Evolutionary conservation across 495 filamentous ascomycete genomes (phyloP).

Genomic region (Penicillium argentinense): DNA sequence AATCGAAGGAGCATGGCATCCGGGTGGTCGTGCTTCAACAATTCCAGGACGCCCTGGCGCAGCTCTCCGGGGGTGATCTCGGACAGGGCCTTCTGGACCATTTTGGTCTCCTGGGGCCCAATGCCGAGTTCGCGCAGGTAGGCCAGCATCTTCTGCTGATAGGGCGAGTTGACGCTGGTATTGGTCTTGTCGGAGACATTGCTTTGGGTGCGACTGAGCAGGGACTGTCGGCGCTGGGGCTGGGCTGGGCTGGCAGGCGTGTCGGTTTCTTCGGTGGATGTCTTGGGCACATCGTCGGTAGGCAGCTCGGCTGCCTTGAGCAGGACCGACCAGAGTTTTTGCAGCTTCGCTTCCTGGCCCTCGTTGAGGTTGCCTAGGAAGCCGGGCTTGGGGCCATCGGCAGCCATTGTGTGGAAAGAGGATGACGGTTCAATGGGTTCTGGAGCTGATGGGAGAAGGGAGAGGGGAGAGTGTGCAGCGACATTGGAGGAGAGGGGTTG

Average conservation of each 20-base stretch:
- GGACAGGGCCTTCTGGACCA: constrained; percentile 28
- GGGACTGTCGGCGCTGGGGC: constrained; percentile 23
- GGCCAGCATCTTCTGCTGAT: constrained; percentile 24
- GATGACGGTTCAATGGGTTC: background rate
- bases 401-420: constrained; percentile 15
- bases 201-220: constrained; percentile 28
- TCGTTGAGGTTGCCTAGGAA: constrained; percentile 79
- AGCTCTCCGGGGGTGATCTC: constrained; percentile 65
- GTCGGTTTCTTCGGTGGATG: constrained; percentile 6
- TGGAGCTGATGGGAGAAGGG: background rate
- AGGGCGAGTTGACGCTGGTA: constrained; percentile 11
- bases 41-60: constrained; percentile 73
- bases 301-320: constrained; percentile 67
- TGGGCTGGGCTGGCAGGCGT: constrained; percentile 13
- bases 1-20: constrained; percentile 89
- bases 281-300: constrained; percentile 13
- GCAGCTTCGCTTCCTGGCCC: constrained; percentile 81
- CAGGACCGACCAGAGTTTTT: constrained; percentile 74
- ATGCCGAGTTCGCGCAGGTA: constrained; percentile 27
- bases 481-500: background rate
- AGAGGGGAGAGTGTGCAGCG: background rate
- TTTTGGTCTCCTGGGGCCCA: constrained; percentile 26
- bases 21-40: constrained; percentile 90
- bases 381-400: constrained; percentile 53
- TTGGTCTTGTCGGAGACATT: constrained; percentile 23